Conservation (phyloP, 2,329 filamentous ascomycete genomes). For the Aureobasidium sp. region DNA sequence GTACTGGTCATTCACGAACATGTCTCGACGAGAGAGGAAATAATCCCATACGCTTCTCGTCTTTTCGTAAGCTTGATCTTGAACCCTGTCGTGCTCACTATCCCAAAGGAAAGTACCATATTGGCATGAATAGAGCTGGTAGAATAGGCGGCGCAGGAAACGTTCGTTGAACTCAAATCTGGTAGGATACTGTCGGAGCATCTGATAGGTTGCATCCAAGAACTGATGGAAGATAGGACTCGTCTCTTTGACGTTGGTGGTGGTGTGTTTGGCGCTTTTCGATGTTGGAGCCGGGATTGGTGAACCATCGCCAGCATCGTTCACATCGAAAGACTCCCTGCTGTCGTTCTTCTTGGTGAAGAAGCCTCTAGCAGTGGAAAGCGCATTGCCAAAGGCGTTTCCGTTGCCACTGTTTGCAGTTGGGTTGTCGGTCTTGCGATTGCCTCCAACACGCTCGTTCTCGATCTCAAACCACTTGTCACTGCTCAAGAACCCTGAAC, state of each 20-base stretch:
- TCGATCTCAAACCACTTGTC: conserved; percentile 93
- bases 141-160: conserved; percentile 78
- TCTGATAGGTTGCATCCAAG: conserved; percentile 85
- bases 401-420: conserved; percentile 51
- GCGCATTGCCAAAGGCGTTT: conserved; percentile 77
- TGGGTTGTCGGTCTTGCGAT: conserved; percentile 31
- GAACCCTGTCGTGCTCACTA: conserved; percentile 65
- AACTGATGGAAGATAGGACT: conserved; percentile 98
- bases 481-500: conserved; percentile 77
- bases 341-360: conserved; percentile 73
- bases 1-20: conserved; percentile 78
- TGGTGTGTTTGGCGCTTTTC: conserved; percentile 41
- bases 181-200: conserved; percentile 73
- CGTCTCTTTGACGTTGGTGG: conserved; percentile 79
- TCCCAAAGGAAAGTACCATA: conserved; percentile 97
- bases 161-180: conserved; percentile 96
- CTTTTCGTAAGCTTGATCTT: conserved; percentile 14
- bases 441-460: conserved; percentile 62
- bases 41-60: conserved; percentile 87
- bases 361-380: conserved; percentile 71
- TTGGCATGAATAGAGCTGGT: conserved; percentile 91
- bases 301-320: conserved; percentile 39
- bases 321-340: conserved; percentile 56
- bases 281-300: conserved; percentile 30
- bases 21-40: conserved; percentile 68